Conservation (phyloP, 1,284 basidiomycete species). For the Xanthoconium separans region DNA sequence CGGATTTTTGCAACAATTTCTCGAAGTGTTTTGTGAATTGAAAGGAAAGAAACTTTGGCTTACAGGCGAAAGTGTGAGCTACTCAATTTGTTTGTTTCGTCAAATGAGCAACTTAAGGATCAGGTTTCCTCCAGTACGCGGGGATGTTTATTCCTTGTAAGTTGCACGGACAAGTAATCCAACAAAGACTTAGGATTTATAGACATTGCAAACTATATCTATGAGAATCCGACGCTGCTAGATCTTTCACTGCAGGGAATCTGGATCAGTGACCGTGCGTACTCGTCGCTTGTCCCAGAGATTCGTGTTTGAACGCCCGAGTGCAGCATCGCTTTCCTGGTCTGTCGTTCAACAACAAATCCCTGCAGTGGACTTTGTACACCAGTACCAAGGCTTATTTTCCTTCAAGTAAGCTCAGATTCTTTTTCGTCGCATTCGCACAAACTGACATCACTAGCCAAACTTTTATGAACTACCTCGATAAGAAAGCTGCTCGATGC, state of each 20-base stretch:
- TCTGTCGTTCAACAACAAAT: slow-evolving; percentile 64
- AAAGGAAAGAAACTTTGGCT: slow-evolving; percentile 70
- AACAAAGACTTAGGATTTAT: not conserved
- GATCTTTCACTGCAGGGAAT: slow-evolving; percentile 64
- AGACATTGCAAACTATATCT: slow-evolving; percentile 78
- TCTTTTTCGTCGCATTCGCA: not conserved
- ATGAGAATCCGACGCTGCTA: slow-evolving; percentile 51
- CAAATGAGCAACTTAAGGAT: not conserved
- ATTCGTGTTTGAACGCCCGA: not conserved
- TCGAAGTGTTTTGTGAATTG: slow-evolving; percentile 68
- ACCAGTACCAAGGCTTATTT: slow-evolving; percentile 68
- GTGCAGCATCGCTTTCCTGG: slow-evolving; percentile 50
- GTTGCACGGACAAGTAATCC: not conserved
- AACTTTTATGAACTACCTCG: slow-evolving; percentile 58
- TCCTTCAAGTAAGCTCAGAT: slow-evolving; percentile 54
- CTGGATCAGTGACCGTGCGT: slow-evolving; percentile 70
- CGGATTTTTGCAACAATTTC: slow-evolving; percentile 72
- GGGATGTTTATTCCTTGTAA: slow-evolving; percentile 60
- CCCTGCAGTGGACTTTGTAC: slow-evolving; percentile 68
- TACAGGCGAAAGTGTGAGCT: slow-evolving; percentile 68
- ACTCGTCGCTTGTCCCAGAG: not conserved
- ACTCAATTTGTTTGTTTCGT: not conserved
- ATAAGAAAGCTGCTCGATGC: slow-evolving; percentile 52
- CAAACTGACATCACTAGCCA: slow-evolving; percentile 39
- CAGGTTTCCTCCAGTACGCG: slow-evolving; percentile 43